Base-by-base conservation (phyloP, 345 rosid genomes). In the Alliaria petiolata region DNA sequence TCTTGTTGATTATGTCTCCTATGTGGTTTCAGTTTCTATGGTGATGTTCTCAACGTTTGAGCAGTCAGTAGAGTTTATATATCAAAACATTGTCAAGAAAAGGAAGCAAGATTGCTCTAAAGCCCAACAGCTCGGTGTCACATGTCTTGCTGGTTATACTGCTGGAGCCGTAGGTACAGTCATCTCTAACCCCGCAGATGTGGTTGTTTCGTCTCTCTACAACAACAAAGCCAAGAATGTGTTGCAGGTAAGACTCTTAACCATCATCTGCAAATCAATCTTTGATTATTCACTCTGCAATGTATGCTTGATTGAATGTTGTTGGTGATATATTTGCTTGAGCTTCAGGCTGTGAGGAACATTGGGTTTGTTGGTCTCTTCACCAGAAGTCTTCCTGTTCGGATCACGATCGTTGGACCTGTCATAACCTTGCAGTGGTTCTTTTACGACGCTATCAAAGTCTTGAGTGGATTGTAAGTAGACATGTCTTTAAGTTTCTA, bases 1-100 rank as follows among this genome's bases (percentile, higher is more conserved):
- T 34, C 22, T 61, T 62, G 71, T 22, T 69, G 33, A 62, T 47
- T 55, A 7, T 54, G 15, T 69, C 7, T 55, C n/a, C 10, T 49
- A 1, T 58, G 15, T 76, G 17, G 33, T 73, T 65, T 69, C 89
- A 89, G 95, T 83, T 74, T 81, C 88, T 28, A 79, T 81, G 84
- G 84, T 85, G 35, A 86, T 86, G 88, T 88, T 88, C 83, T 82
- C 86, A 3, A 83, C 91, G n/a, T 86, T 89, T 71, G 91, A 89
- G 86, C 89, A 89, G 70, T 86, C 88, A 1, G 84, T 85, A 20
- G 87, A 82, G 67, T 73, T 86, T 56, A 59, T 84, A 20, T 89
- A 86, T 63, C 71, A 69, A n/a, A 80, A 77, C 2, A 64, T 84
- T 5, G 54, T 84, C 66, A 58, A 70, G 38, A 81, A 79, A 65